phyloP scores from a whole-genome alignment of 768 basidiomycete species.

The Pleurotus tuoliensis region DNA sequence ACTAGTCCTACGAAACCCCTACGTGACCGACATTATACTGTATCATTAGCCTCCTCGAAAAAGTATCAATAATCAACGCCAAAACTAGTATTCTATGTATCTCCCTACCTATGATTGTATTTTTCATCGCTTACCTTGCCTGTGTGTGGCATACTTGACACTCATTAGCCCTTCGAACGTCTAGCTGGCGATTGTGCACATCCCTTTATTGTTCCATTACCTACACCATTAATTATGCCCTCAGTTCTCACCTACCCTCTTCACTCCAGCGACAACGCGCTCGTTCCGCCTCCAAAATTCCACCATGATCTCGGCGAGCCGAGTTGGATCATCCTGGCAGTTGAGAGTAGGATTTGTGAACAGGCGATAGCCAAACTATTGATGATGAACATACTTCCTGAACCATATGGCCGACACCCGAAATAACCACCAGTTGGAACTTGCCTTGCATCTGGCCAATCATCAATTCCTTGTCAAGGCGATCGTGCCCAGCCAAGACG shows the following conservation, averaged over 20 bases:
- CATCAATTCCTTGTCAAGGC: constrained; percentile 90
- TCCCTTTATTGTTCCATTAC: constrained; percentile 8
- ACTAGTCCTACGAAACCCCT: background rate
- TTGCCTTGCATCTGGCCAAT: constrained; percentile 97
- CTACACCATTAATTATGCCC: background rate
- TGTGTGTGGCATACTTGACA: background rate
- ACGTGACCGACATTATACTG: background rate
- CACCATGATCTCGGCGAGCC: constrained; percentile 73
- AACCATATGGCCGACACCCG: constrained; percentile 87
- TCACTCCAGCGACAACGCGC: constrained; percentile 55
- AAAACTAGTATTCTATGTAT: background rate
- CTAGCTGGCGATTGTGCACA: background rate
- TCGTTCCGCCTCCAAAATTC: constrained; percentile 94
- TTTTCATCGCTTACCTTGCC: background rate
- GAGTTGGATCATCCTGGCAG: constrained; percentile 77
- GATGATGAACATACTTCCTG: constrained; percentile 68
- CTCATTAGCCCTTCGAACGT: constrained; percentile 1
- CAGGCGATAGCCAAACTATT: too few species aligned
- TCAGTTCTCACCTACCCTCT: constrained; percentile 49
- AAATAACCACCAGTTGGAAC: constrained; percentile 89
- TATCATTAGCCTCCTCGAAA: background rate
- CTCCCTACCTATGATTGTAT: background rate
- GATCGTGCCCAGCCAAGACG: constrained; percentile 88
- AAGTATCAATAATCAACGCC: background rate
- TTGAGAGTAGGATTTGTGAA: too few species aligned